Conservation (phyloP, 2,329 filamentous ascomycete species). For the Plectosphaerella plurivora region DNA sequence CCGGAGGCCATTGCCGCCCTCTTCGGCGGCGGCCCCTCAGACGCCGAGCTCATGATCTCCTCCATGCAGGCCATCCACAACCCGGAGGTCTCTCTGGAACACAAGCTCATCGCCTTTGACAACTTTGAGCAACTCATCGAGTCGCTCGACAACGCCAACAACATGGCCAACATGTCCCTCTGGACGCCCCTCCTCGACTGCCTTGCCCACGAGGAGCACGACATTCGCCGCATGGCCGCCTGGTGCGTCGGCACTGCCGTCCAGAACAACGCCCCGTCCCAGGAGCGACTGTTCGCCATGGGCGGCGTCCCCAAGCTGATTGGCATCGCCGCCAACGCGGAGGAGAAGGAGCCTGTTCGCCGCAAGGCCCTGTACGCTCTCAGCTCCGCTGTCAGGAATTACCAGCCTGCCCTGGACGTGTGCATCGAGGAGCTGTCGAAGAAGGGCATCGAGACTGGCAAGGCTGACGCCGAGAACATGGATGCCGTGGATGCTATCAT, state of each 20-base stretch:
- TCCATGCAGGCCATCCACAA: slow-evolving; percentile 72
- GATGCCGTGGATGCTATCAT: slow-evolving; percentile 76
- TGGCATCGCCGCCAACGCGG: slow-evolving; percentile 55
- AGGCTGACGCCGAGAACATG: slow-evolving; percentile 84
- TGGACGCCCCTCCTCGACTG: slow-evolving; percentile 77
- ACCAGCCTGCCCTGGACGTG: slow-evolving; percentile 74
- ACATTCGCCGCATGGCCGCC: slow-evolving; percentile 80
- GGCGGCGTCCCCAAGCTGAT: slow-evolving; percentile 71
- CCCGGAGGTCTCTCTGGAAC: slow-evolving; percentile 62
- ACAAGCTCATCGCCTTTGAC: slow-evolving; percentile 82
- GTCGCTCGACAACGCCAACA: slow-evolving; percentile 94
- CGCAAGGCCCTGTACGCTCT: slow-evolving; percentile 89
- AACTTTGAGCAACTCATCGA: slow-evolving; percentile 94
- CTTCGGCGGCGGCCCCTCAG: slow-evolving; percentile 79
- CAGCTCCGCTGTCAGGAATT: slow-evolving; percentile 82
- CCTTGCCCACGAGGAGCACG: slow-evolving; percentile 62
- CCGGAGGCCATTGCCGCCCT: slow-evolving; percentile 69
- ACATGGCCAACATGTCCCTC: slow-evolving; percentile 71
- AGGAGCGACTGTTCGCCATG: slow-evolving; percentile 62
- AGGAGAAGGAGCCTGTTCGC: slow-evolving; percentile 59
- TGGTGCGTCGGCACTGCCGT: slow-evolving; percentile 94
- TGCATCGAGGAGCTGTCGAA: slow-evolving; percentile 59
- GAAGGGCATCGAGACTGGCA: slow-evolving; percentile 48
- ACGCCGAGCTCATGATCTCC: slow-evolving; percentile 87
- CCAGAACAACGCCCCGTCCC: slow-evolving; percentile 86